Percentiles rank a stretch among this genome's conserved stretches.
These are phyloP conservation scores for Calonectria hongkongensis DNA, from an alignment of 2,329 filamentous ascomycete species.

Conservation along the genomic window DNA sequence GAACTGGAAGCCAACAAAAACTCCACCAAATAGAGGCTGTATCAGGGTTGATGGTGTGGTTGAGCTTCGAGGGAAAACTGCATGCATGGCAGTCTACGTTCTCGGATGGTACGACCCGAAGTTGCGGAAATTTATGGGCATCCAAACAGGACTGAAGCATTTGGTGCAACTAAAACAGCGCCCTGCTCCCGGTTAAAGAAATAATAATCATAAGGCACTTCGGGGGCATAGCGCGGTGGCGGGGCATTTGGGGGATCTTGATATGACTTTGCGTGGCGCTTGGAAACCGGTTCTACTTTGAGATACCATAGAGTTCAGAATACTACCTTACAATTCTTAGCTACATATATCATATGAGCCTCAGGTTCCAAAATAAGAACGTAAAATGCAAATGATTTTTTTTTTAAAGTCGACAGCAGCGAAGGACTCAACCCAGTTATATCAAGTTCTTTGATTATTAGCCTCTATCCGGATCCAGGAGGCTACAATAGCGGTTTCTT, in stretches of 20 bases:
- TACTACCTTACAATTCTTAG: conserved; percentile 42
- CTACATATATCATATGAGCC: conserved; percentile 15
- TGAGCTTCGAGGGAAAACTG: conserved; percentile 68
- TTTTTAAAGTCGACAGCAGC: too few species aligned
- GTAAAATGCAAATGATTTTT: not conserved
- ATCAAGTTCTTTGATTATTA: conserved; percentile 19
- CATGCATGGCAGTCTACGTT: conserved; percentile 71
- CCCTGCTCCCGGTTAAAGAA: conserved; percentile 56
- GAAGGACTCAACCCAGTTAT: not conserved
- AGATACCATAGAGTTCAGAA: conserved; percentile 55
- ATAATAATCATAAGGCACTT: not conserved
- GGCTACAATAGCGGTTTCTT: not conserved
- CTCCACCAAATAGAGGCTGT: conserved; percentile 69
- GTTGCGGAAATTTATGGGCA: conserved; percentile 65
- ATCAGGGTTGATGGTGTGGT: conserved; percentile 73
- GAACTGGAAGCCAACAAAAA: conserved; percentile 67
- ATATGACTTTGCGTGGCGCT: conserved; percentile 54
- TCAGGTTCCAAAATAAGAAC: not conserved
- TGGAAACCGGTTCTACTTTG: conserved; percentile 49
- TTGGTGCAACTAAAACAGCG: conserved; percentile 64
- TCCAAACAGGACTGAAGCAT: conserved; percentile 66
- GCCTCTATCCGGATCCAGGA: conserved; percentile 6
- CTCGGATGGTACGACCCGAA: conserved; percentile 74
- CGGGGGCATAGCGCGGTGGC: conserved; percentile 17
- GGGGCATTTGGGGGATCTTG: conserved; percentile 37